phyloP scores from a whole-genome alignment of 495 filamentous ascomycete genomes.

The Lasiosphaeriaceae sp. region DNA sequence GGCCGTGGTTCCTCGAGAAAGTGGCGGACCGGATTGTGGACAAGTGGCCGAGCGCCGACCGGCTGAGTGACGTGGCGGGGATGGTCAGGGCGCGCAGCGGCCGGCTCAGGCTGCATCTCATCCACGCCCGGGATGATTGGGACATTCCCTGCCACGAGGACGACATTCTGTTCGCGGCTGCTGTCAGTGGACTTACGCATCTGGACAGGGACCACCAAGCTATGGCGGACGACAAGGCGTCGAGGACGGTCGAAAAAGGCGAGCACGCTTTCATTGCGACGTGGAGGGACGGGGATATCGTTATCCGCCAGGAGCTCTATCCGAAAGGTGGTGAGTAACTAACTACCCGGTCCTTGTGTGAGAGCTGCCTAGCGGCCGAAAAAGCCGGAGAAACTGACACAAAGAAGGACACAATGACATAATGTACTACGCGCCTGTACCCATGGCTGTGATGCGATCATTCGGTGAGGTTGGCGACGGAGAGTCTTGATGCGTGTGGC shows the following conservation, averaged over 20 bases:
- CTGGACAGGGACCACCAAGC: slow-evolving; percentile 20
- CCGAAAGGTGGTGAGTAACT: slow-evolving; percentile 51
- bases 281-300: slow-evolving; percentile 36
- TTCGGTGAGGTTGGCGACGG: slow-evolving; percentile 39
- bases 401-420: slow-evolving; percentile 56
- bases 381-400: slow-evolving; percentile 11
- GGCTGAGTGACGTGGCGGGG: slow-evolving; percentile 40
- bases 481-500: not conserved
- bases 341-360: too few species aligned
- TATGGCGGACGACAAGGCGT: slow-evolving; percentile 38
- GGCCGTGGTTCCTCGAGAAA: slow-evolving; percentile 39
- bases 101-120: slow-evolving; percentile 60
- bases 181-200: slow-evolving; percentile 50
- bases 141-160: slow-evolving; percentile 68
- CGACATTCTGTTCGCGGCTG: slow-evolving; percentile 51
- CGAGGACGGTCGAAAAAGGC: slow-evolving; percentile 32
- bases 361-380: not conserved
- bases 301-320: slow-evolving; percentile 51
- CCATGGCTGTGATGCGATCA: slow-evolving; percentile 60
- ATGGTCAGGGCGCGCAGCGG: slow-evolving; percentile 39
- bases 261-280: slow-evolving; percentile 39
- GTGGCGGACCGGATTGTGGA: slow-evolving; percentile 45
- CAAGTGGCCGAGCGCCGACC: slow-evolving; percentile 47
- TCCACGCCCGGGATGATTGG: slow-evolving; percentile 71
- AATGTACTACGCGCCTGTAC: slow-evolving; percentile 50